Percentiles rank a stretch among this genome's conserved stretches.
Conservation (phyloP, 108 stramenopile species). For the Chaetoceros tenuissimus region DNA sequence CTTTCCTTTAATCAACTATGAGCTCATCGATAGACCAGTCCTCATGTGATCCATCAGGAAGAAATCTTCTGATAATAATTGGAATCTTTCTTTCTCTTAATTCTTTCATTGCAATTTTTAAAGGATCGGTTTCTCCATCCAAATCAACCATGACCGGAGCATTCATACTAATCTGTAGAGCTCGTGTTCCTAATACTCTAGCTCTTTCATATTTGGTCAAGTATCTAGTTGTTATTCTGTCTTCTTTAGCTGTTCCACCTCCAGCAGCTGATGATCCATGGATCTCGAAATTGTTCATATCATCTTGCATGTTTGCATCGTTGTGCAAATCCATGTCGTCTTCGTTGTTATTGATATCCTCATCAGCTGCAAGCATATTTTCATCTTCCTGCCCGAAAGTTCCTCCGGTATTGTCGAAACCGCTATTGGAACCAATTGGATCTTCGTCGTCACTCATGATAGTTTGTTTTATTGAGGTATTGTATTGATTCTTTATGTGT, state of each 20-base stretch:
- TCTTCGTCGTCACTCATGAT: slow-evolving; percentile 83
- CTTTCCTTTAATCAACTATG: slow-evolving; percentile 85
- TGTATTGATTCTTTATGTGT: no score
- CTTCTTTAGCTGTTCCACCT: slow-evolving; percentile 32
- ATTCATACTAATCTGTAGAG: slow-evolving; percentile 97
- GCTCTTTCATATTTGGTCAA: slow-evolving; percentile 99
- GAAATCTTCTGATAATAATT: slow-evolving; percentile 94
- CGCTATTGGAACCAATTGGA: slow-evolving; percentile 57
- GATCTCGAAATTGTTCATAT: slow-evolving; percentile 18
- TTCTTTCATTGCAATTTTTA: slow-evolving; percentile 97
- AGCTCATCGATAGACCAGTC: slow-evolving; percentile 98
- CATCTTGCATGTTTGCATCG: slow-evolving; percentile 21
- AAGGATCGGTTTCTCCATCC: slow-evolving; percentile 96
- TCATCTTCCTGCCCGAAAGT: slow-evolving; percentile 49
- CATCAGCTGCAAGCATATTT: slow-evolving; percentile 18
- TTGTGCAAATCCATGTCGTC: slow-evolving; percentile 35
- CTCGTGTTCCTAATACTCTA: slow-evolving; percentile 96
- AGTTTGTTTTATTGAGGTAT: neutral
- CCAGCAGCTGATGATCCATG: slow-evolving; percentile 26
- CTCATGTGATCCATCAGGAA: slow-evolving; percentile 97
- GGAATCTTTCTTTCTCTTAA: slow-evolving; percentile 97
- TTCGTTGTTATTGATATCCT: slow-evolving; percentile 12
- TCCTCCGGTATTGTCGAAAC: slow-evolving; percentile 76
- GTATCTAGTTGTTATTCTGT: slow-evolving; percentile 88
- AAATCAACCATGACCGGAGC: slow-evolving; percentile 99